phyloP scores from a whole-genome alignment of 2,329 filamentous ascomycete genomes.

The Leptographium radiaticola region DNA sequence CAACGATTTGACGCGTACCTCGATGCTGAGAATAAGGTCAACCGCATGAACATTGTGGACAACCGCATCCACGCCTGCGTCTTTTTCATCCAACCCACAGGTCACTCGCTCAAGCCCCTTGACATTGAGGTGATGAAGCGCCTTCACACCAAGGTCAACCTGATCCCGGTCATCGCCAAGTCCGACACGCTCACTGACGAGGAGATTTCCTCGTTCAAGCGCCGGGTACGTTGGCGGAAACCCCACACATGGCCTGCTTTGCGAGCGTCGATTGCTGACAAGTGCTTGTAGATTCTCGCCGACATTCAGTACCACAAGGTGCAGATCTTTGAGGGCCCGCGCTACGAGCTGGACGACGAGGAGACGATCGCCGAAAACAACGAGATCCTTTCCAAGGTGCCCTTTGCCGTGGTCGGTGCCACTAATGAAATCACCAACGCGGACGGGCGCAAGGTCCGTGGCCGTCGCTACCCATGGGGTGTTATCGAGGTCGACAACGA shows the following conservation, averaged over 20 bases:
- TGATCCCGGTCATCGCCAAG: constrained; percentile 98
- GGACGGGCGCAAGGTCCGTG: constrained; percentile 90
- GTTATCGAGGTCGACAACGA: constrained; percentile 99
- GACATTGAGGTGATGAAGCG: constrained; percentile 99
- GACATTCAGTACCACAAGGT: constrained; percentile 97
- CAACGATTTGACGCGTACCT: constrained; percentile 97
- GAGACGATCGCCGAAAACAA: constrained; percentile 99
- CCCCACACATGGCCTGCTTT: not conserved
- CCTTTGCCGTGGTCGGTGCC: constrained; percentile 94
- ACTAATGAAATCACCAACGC: constrained; percentile 85
- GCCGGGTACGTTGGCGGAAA: constrained; percentile 59
- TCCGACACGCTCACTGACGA: constrained; percentile 95
- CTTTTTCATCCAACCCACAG: constrained; percentile 98
- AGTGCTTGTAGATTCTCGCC: constrained; percentile 63
- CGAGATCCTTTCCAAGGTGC: constrained; percentile 99
- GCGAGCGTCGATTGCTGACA: not conserved
- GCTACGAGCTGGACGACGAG: constrained; percentile 97
- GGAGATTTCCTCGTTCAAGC: constrained; percentile 89
- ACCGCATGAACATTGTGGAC: constrained; percentile 99
- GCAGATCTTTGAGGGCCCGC: constrained; percentile 96
- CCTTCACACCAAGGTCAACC: constrained; percentile 99
- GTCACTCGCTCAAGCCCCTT: constrained; percentile 93
- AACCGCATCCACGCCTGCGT: constrained; percentile 98
- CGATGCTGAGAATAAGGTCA: constrained; percentile 99
- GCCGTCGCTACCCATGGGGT: constrained; percentile 95